These are phyloP conservation scores for Westerdykella aurantiaca DNA, from an alignment of 2,329 filamentous ascomycete species.

Conservation along the genomic window DNA sequence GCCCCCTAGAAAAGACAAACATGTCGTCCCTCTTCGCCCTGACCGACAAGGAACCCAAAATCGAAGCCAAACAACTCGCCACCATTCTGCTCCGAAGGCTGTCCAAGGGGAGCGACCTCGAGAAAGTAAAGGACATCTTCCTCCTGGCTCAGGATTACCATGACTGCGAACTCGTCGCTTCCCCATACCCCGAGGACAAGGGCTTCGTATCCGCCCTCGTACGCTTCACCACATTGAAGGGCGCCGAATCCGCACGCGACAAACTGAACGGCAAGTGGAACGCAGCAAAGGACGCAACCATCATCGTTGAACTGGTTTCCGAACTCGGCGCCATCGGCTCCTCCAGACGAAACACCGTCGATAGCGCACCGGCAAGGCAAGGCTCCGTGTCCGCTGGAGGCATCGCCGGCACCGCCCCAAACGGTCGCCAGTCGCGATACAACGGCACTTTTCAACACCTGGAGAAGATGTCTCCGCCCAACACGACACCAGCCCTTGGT, in stretches of 20 bases:
- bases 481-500: slow-evolving; percentile 48
- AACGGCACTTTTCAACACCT: slow-evolving; percentile 55
- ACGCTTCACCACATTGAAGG: slow-evolving; percentile 51
- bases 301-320: slow-evolving; percentile 53
- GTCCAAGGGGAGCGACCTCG: slow-evolving; percentile 53
- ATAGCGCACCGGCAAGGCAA: slow-evolving; percentile 42
- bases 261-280: slow-evolving; percentile 55
- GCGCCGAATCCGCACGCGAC: slow-evolving; percentile 55
- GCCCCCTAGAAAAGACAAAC: slow-evolving; percentile 33
- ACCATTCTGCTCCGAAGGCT: slow-evolving; percentile 55
- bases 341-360: slow-evolving; percentile 51
- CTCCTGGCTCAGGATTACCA: slow-evolving; percentile 60
- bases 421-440: slow-evolving; percentile 54
- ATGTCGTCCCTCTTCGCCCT: slow-evolving; percentile 30
- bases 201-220: slow-evolving; percentile 55
- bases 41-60: slow-evolving; percentile 28
- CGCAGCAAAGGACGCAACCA: slow-evolving; percentile 54
- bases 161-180: slow-evolving; percentile 52
- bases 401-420: slow-evolving; percentile 35
- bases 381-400: slow-evolving; percentile 43
- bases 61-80: slow-evolving; percentile 21
- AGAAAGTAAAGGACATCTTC: slow-evolving; percentile 57
- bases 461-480: slow-evolving; percentile 58
- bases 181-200: slow-evolving; percentile 50
- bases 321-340: slow-evolving; percentile 39